Conservation (phyloP, 768 basidiomycete species). For the Lanmaoa rubissima region DNA sequence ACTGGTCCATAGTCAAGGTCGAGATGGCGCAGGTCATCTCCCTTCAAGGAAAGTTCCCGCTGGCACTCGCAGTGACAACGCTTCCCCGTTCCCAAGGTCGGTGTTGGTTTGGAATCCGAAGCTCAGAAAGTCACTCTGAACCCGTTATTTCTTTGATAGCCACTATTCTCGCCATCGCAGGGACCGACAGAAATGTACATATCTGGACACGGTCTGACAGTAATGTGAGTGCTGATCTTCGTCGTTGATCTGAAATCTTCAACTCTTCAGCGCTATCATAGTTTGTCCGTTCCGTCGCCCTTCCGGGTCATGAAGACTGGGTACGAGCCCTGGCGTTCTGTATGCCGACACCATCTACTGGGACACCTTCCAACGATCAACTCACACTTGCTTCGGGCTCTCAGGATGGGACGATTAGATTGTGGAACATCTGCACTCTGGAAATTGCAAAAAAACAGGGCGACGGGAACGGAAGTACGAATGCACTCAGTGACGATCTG, state of each 20-base stretch:
- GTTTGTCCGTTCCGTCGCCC: slow-evolving; percentile 59
- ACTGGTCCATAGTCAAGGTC: slow-evolving; percentile 32
- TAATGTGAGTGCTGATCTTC: slow-evolving; percentile 37
- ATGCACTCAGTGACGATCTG: slow-evolving; percentile 62
- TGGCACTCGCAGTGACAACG: slow-evolving; percentile 59
- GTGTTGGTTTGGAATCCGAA: slow-evolving; percentile 13
- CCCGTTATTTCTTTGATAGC: slow-evolving; percentile 34
- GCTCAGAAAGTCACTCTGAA: neutral
- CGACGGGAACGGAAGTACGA: slow-evolving; percentile 19
- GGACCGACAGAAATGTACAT: slow-evolving; percentile 78
- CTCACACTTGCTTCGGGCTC: slow-evolving; percentile 89
- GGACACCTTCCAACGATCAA: slow-evolving; percentile 27
- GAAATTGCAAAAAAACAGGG: slow-evolving; percentile 18
- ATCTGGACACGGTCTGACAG: slow-evolving; percentile 71
- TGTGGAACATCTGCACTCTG: slow-evolving; percentile 80
- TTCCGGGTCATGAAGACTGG: slow-evolving; percentile 96
- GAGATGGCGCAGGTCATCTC: slow-evolving; percentile 56
- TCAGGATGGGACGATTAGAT: slow-evolving; percentile 89
- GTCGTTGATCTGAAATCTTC: neutral
- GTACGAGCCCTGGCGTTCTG: slow-evolving; percentile 77
- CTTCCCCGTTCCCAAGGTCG: slow-evolving; percentile 72
- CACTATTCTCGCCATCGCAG: slow-evolving; percentile 73
- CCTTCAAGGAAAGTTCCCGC: slow-evolving; percentile 68
- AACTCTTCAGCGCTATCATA: slow-evolving; percentile 19
- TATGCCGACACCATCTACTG: slow-evolving; percentile 25